Evolutionary conservation across 768 basidiomycete genomes (phyloP).

Genomic region (Serendipita sp.): DNA sequence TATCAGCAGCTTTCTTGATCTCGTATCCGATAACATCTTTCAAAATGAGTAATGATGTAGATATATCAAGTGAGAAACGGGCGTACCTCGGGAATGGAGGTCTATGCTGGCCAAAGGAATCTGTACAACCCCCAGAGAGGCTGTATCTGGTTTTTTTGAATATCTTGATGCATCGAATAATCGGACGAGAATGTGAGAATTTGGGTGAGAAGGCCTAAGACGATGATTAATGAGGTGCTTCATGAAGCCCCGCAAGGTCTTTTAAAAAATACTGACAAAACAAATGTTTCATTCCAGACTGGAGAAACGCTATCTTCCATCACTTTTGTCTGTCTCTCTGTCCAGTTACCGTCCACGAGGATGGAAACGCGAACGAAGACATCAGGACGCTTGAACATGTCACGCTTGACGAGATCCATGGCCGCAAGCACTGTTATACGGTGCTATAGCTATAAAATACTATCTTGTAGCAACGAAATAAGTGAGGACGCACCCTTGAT

Average conservation of each 20-base stretch:
- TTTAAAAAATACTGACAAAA: not conserved
- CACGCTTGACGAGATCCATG: not conserved
- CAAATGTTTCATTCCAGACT: not conserved
- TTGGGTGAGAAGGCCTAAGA: not conserved
- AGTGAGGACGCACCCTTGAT: not conserved
- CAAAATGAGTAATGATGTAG: not conserved
- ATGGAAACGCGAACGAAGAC: not conserved
- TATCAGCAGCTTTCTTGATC: conserved; percentile 2
- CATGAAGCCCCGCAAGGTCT: not conserved
- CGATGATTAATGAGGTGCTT: not conserved
- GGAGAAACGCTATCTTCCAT: not conserved
- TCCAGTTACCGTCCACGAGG: not conserved
- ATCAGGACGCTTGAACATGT: not conserved
- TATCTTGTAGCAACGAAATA: too few species aligned
- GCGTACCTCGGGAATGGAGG: not conserved
- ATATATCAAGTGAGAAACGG: not conserved
- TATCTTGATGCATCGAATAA: conserved; percentile 5
- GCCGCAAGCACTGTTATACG: not conserved
- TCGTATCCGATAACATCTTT: conserved; percentile 3
- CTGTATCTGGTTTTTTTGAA: not conserved
- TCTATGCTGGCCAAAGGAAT: not conserved
- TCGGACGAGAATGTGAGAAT: not conserved
- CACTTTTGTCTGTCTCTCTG: not conserved
- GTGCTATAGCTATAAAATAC: too few species aligned
- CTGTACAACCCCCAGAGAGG: not conserved